These are phyloP conservation scores for Geotrichum australiense DNA, from an alignment of 1,139 yeast genomes.

Conservation along the genomic window DNA sequence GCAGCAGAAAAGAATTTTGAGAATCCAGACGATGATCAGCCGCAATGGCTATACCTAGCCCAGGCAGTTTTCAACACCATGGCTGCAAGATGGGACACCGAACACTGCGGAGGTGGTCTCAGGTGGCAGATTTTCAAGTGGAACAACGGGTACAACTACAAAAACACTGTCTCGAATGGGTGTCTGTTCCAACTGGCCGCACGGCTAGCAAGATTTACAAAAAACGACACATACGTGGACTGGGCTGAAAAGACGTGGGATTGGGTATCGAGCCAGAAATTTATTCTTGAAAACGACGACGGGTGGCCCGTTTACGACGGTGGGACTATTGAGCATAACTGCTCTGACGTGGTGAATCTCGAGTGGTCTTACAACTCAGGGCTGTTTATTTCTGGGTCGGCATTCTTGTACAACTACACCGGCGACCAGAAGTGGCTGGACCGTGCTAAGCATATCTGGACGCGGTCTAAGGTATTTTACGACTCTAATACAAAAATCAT, in stretches of 20 bases:
- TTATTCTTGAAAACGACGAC: conserved; percentile 42
- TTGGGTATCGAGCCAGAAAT: conserved; percentile 64
- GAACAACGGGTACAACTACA: conserved; percentile 91
- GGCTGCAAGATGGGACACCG: conserved; percentile 80
- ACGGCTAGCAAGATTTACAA: conserved; percentile 77
- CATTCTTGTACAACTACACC: conserved; percentile 72
- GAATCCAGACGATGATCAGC: conserved; percentile 47
- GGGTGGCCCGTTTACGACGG: conserved; percentile 63
- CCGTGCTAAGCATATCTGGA: conserved; percentile 38
- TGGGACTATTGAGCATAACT: conserved; percentile 55
- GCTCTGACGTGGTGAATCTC: conserved; percentile 49
- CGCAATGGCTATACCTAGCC: conserved; percentile 64
- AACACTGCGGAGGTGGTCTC: conserved; percentile 74
- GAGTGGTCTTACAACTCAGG: conserved; percentile 93
- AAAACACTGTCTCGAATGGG: conserved; percentile 85
- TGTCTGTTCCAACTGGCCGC: conserved; percentile 86
- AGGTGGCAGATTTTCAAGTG: conserved; percentile 96
- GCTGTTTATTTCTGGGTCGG: conserved; percentile 68
- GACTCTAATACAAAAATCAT: conserved; percentile 48
- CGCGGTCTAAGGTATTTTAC: conserved; percentile 49
- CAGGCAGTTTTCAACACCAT: conserved; percentile 85
- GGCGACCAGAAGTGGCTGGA: conserved; percentile 59
- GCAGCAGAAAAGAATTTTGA: conserved; percentile 78
- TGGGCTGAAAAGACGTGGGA: conserved; percentile 78
- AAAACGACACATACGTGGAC: conserved; percentile 60